These are phyloP conservation scores for Cenococcum geophilum DNA, from an alignment of 495 filamentous ascomycete genomes.

Conservation along the genomic window DNA sequence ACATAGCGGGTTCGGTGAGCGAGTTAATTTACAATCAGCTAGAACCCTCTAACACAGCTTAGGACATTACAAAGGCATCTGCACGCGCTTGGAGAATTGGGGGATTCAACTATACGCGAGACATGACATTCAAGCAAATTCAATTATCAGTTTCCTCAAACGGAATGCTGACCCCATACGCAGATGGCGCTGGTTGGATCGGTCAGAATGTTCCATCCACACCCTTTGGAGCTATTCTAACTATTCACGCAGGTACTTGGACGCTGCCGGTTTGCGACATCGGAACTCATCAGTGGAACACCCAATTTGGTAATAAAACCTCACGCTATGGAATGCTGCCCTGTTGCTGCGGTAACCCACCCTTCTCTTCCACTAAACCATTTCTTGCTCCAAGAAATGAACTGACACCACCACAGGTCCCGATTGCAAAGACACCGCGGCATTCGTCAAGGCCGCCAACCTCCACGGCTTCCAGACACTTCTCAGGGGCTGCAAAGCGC, in stretches of 20 bases:
- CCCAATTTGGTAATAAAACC: conserved; percentile 9
- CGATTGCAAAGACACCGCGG: not conserved
- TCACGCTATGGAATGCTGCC: conserved; percentile 17
- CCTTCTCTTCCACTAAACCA: not conserved
- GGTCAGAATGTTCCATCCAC: not conserved
- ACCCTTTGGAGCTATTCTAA: not conserved
- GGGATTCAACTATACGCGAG: conserved; percentile 11
- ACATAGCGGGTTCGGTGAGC: not conserved
- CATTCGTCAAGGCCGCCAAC: conserved; percentile 13
- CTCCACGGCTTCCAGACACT: conserved; percentile 14
- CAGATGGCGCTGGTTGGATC: conserved; percentile 13
- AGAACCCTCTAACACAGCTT: not conserved
- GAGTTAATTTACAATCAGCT: not conserved
- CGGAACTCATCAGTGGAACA: conserved; percentile 13
- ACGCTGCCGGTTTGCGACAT: conserved; percentile 13
- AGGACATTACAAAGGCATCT: conserved; percentile 12
- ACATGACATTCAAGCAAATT: conserved; percentile 1
- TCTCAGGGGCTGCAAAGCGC: conserved; percentile 8
- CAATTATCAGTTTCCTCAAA: conserved; percentile 5
- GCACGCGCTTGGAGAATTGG: conserved; percentile 4
- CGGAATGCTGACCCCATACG: conserved; percentile 8
- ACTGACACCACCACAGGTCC: not conserved
- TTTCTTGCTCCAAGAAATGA: not conserved
- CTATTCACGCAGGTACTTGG: conserved; percentile 8
- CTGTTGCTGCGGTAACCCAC: conserved; percentile 6